phyloP scores from a whole-genome alignment of 352 stramenopile species.

The Phytophthora citrophthora region DNA sequence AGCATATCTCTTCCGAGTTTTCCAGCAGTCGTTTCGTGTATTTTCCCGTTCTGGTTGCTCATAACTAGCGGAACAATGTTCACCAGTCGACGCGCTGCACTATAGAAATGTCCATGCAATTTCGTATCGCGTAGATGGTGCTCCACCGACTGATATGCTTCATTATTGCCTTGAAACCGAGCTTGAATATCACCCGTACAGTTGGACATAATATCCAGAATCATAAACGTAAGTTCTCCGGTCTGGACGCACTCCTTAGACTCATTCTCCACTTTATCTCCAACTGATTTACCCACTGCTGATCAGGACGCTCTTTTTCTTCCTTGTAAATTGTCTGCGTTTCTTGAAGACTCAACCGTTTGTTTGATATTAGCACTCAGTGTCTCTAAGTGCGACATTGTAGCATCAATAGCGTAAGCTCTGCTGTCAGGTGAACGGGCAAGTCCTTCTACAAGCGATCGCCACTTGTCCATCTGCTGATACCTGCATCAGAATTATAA shows the following conservation, averaged over 20 bases:
- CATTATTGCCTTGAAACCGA: not conserved
- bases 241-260: not conserved
- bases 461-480: slow-evolving; percentile 26
- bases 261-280: not conserved
- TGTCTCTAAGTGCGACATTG: slow-evolving; percentile 16
- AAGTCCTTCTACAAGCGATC: slow-evolving; percentile 1
- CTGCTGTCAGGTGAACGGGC: not conserved
- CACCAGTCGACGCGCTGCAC: not conserved
- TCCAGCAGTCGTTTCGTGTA: not conserved
- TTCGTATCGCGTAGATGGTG: slow-evolving; percentile 7
- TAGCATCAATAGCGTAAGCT: slow-evolving; percentile 1
- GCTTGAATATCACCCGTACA: slow-evolving; percentile 3
- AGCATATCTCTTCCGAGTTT: slow-evolving; percentile 17
- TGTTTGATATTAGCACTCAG: not conserved
- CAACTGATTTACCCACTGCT: slow-evolving; percentile 8
- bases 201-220: slow-evolving; percentile 15
- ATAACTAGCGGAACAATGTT: not conserved
- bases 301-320: slow-evolving; percentile 3
- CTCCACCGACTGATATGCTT: not conserved
- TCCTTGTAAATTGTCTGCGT: not conserved
- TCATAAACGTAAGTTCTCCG: slow-evolving; percentile 1
- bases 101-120: slow-evolving; percentile 17
- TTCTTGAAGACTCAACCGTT: not conserved
- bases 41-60: not conserved
- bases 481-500: not conserved